Percentiles rank a stretch among this genome's conserved stretches.
Evolutionary conservation across 169 alveolate species (phyloP).

Genomic region (Plasmodium knowlesi): DNA sequence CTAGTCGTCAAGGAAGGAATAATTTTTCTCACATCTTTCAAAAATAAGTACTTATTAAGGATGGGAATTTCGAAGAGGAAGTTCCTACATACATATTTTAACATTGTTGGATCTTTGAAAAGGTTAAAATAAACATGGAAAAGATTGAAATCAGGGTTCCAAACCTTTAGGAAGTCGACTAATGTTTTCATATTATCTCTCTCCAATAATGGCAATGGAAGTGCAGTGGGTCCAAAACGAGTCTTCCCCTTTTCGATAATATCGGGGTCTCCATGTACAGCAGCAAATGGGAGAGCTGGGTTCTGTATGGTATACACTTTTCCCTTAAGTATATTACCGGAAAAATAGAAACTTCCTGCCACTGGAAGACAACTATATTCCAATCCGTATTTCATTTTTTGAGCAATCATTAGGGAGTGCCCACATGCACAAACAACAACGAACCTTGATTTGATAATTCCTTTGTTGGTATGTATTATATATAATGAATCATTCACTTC

Average conservation of each 20-base stretch:
- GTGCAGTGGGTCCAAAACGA: constrained; percentile 90
- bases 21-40: constrained; percentile 87
- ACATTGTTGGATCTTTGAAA: constrained; percentile 80
- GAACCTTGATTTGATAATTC: constrained; percentile 78
- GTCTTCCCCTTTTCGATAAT: constrained; percentile 82
- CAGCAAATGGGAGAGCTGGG: constrained; percentile 90
- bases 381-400: constrained; percentile 86
- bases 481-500: constrained; percentile 71
- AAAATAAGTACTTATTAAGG: constrained; percentile 81
- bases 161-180: constrained; percentile 83
- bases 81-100: constrained; percentile 85
- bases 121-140: constrained; percentile 83
- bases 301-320: constrained; percentile 90
- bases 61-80: constrained; percentile 87
- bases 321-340: constrained; percentile 84
- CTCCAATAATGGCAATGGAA: constrained; percentile 89
- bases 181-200: constrained; percentile 83
- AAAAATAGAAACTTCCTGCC: constrained; percentile 90
- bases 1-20: constrained; percentile 85
- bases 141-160: constrained; percentile 82
- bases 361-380: constrained; percentile 89
- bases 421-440: constrained; percentile 92
- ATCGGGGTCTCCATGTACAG: constrained; percentile 92
- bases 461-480: constrained; percentile 79
- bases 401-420: constrained; percentile 88